Conservation (phyloP, 2,329 filamentous ascomycete species). For the Aschersonia sp. region DNA sequence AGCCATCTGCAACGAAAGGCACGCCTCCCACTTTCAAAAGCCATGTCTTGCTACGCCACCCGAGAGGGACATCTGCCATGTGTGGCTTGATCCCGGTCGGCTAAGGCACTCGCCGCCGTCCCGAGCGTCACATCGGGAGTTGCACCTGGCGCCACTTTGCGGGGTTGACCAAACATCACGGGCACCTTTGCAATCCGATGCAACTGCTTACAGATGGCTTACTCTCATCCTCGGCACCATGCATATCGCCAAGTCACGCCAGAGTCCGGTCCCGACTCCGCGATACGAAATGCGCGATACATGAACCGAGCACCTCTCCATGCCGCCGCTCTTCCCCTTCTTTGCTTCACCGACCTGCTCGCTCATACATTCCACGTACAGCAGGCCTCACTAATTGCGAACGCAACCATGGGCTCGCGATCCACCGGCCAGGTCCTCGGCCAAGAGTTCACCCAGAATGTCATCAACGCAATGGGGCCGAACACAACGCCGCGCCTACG, state of each 20-base stretch:
- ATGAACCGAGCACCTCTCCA: no score
- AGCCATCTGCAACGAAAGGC: no score
- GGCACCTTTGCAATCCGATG: background rate
- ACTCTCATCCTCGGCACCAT: background rate
- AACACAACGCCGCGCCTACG: constrained; percentile 54
- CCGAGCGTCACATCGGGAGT: background rate
- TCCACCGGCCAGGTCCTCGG: constrained; percentile 13
- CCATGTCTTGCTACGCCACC: no score
- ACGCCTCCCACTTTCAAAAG: no score
- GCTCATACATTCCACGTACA: background rate
- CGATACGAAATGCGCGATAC: no score
- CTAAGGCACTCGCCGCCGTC: background rate
- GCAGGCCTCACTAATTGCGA: background rate
- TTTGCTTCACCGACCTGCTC: no score
- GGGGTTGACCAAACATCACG: background rate
- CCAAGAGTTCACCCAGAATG: constrained; percentile 52
- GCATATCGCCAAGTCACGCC: no score
- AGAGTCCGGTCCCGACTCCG: no score
- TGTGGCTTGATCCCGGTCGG: background rate
- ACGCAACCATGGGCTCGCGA: background rate
- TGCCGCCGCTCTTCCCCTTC: no score
- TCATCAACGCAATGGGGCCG: constrained; percentile 62
- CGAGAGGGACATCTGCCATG: no score
- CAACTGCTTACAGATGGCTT: background rate
- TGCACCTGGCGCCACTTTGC: background rate